Evolutionary conservation across 345 rosid species (phyloP).

Genomic region (Populus simonii): DNA sequence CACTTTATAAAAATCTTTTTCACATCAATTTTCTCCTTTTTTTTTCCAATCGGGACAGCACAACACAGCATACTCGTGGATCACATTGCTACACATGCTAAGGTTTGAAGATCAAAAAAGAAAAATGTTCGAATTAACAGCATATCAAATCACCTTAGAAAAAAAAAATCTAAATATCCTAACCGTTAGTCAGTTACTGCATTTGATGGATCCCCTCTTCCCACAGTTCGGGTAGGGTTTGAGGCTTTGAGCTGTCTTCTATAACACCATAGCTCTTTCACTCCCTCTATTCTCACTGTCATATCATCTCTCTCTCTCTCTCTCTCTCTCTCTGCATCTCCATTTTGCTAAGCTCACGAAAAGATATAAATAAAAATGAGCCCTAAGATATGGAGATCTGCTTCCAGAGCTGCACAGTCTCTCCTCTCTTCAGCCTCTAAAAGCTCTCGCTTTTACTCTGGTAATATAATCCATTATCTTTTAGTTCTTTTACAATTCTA

Average conservation of each 20-base stretch:
- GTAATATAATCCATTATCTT: slow-evolving; percentile 20
- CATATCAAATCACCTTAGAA: too few relatives aligned
- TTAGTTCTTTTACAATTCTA: background rate
- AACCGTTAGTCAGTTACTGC: background rate
- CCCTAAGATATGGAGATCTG: slow-evolving; percentile 69
- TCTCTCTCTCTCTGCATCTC: background rate
- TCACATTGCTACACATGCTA: background rate
- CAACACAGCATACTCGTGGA: background rate
- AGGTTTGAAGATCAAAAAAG: too few relatives aligned
- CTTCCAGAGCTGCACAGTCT: slow-evolving; percentile 74
- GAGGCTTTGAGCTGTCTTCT: background rate
- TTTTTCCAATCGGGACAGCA: background rate
- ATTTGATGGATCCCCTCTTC: background rate
- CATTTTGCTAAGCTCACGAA: background rate
- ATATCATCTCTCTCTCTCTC: background rate
- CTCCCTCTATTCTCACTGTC: background rate
- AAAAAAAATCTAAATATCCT: background rate
- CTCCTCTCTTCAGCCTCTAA: slow-evolving; percentile 61
- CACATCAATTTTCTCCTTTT: background rate
- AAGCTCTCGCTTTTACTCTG: slow-evolving; percentile 61
- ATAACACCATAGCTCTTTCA: background rate
- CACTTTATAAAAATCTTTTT: background rate
- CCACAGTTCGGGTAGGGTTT: background rate
- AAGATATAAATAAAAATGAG: slow-evolving; percentile 43
- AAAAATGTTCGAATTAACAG: too few relatives aligned